Evolutionary conservation across 73 alveolate genomes (phyloP), one percentile per base, ranked within the genome.

Genomic region (Tetrahymena borealis): DNA sequence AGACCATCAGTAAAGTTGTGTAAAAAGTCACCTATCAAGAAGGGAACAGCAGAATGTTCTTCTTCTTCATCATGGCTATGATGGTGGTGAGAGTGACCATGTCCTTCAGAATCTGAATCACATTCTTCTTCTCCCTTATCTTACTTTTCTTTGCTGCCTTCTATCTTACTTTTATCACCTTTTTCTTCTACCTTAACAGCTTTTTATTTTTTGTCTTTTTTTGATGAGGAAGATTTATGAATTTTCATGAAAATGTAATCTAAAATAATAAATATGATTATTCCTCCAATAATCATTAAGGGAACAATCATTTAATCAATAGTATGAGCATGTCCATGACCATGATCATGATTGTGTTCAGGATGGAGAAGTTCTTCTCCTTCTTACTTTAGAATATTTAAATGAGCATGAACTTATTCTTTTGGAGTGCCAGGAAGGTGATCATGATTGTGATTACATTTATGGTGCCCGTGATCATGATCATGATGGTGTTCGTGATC

Each of bases 1-100:
- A 98, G 94, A 7, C 99, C 99, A 95, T 96, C 99, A 32, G 99
- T 98, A 60, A 97, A 91, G 96, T 98, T 98, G 94, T 98, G 99
- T 11, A 98, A 91, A 95, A 98, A 96, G 94, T 98, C 99, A 36
- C 99, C 99, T 7, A 98, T 60, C 78, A 98, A 95, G 38, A 98
- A 95, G 33, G 97, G 78, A 16, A 96, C 78, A 20, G 98, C 95
- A 90, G 96, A 42, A 13, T 94, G 95, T 35, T 93, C 93, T 36
- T 93, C 95, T 33, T 90, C 94, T 39, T 95, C 95, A 32, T 60
- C 32, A 40, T 95, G 93, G 37, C 91, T 94, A 91, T 93, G 95
- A 15, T 96, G 93, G 39, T 92, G 90, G 78, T 94, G 78, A 36
- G 39, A 40, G 36, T 93, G 96, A 31, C 43, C 79, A 78, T 94